Evolutionary conservation across 2,329 filamentous ascomycete species (phyloP), one percentile per base, ranked within the genome.

Genomic region (Aspergillus pseudoglaucus): DNA sequence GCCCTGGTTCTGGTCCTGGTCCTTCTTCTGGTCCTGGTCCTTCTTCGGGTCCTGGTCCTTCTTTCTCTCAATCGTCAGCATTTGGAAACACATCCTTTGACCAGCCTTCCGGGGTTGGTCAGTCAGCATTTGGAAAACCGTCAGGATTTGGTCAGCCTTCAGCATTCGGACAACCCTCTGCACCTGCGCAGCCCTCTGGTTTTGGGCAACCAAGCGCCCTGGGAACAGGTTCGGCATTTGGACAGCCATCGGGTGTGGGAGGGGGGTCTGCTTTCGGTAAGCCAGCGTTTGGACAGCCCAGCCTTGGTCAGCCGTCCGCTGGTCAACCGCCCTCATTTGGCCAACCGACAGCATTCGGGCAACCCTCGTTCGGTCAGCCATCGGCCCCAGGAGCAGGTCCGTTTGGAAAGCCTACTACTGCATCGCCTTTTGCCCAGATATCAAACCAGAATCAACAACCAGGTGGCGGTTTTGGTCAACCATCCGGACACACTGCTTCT

Each of bases 351-450:
- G 51, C 43, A 15, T 63, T 67, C 23, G 54, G 52, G 42, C 57
- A 63, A 48, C 42, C 53, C 18, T 27, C 50, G 3, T 61, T 62
- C 30, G 56, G 59, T 6, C 62, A 64, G 43, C 55, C 59, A 20
- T 50, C 59, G 22, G 46, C 54, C 4, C 50, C 56, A 14, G 59
- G 57, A 47, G 47, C 50, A 2, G 53, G 59, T 10, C 55, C 59
- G 17, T 68, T 75, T 47, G 70, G 69, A 32, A 64, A 69, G 30
- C 65, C 68, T 32, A 58, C 53, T 38, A 53, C 58, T 42, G 53
- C 60, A 6, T 64, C 68, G 33, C 63, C 68, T 2, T 80, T 82
- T 52, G 72, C 75, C 2, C 71, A 72, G 47, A 58, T 71, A 17
- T 52, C 59, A 32, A 47, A 45, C 20, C 58, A 61, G 30, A 53